Evolutionary conservation across 2,329 filamentous ascomycete genomes (phyloP).

Genomic region (Microascus cirrosus): DNA sequence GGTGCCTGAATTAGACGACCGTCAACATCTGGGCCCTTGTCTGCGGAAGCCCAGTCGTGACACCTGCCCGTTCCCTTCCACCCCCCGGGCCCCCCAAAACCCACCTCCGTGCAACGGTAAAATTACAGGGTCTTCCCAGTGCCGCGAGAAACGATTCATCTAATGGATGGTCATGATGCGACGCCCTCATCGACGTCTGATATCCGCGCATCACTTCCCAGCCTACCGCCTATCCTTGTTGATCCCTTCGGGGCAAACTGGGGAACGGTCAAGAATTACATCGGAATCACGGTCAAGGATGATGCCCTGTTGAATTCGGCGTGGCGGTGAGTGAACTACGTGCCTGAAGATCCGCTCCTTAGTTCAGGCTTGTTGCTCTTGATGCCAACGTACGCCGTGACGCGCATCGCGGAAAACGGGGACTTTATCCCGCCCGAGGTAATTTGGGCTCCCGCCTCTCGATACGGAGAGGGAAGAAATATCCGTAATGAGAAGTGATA

Average conservation of each 20-base stretch:
- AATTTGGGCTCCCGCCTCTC: background rate
- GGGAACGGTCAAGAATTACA: background rate
- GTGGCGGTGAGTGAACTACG: no score
- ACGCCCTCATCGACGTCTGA: conserved; percentile 1
- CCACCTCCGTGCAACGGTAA: background rate
- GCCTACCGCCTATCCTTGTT: background rate
- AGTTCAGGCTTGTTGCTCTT: no score
- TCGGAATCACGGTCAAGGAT: background rate
- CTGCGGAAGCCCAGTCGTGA: background rate
- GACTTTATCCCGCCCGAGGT: background rate
- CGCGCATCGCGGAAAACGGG: background rate
- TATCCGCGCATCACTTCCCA: conserved; percentile 3
- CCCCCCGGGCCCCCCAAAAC: no score
- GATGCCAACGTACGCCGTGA: background rate
- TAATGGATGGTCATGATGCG: background rate
- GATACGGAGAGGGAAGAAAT: background rate
- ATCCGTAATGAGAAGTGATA: background rate
- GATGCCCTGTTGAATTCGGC: background rate
- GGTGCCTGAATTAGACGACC: background rate
- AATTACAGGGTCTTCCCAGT: conserved; percentile 3
- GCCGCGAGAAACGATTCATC: conserved; percentile 1
- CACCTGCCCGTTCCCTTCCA: background rate
- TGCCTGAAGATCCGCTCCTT: no score
- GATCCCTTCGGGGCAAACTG: background rate
- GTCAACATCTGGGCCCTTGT: background rate